Conservation (phyloP, 305 asterid species). For the Fraxinus angustifolia region DNA sequence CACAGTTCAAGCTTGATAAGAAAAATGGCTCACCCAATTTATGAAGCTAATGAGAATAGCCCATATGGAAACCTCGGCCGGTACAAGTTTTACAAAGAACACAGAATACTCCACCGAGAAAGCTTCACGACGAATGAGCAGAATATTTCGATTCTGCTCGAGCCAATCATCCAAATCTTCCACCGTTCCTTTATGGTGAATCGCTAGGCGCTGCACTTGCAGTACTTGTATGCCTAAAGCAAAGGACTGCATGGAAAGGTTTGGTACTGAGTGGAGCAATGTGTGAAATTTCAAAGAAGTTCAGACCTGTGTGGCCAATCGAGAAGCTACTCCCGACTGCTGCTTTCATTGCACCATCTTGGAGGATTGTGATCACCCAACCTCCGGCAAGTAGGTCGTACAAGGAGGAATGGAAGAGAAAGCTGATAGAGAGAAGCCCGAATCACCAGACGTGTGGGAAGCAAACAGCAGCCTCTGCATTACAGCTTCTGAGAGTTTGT, state of each 20-base stretch:
- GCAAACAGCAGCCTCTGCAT: slow-evolving; percentile 59
- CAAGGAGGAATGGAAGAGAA: slow-evolving; percentile 58
- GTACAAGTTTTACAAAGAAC: slow-evolving; percentile 60
- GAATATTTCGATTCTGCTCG: slow-evolving; percentile 35
- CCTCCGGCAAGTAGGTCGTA: slow-evolving; percentile 49
- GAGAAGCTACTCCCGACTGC: slow-evolving; percentile 60
- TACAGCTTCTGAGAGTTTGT: slow-evolving; percentile 56
- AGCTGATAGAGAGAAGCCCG: slow-evolving; percentile 49
- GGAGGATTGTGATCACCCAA: slow-evolving; percentile 49
- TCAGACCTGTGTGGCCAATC: slow-evolving; percentile 68
- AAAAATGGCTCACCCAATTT: slow-evolving; percentile 66
- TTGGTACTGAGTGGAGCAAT: slow-evolving; percentile 62
- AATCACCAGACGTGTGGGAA: slow-evolving; percentile 39
- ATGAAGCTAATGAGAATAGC: slow-evolving; percentile 64
- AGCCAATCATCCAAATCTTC: slow-evolving; percentile 35
- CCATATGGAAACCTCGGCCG: slow-evolving; percentile 64
- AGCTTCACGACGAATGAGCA: slow-evolving; percentile 57
- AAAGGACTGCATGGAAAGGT: slow-evolving; percentile 58
- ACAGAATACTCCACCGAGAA: slow-evolving; percentile 50
- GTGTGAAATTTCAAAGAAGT: slow-evolving; percentile 61
- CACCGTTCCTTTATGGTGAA: slow-evolving; percentile 75
- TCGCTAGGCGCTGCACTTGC: slow-evolving; percentile 71
- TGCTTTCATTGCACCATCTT: slow-evolving; percentile 54
- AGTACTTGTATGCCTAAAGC: slow-evolving; percentile 46
- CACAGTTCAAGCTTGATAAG: neutral